phyloP scores from a whole-genome alignment of 176 grass and related monocot species.

The Chloris gayana region DNA sequence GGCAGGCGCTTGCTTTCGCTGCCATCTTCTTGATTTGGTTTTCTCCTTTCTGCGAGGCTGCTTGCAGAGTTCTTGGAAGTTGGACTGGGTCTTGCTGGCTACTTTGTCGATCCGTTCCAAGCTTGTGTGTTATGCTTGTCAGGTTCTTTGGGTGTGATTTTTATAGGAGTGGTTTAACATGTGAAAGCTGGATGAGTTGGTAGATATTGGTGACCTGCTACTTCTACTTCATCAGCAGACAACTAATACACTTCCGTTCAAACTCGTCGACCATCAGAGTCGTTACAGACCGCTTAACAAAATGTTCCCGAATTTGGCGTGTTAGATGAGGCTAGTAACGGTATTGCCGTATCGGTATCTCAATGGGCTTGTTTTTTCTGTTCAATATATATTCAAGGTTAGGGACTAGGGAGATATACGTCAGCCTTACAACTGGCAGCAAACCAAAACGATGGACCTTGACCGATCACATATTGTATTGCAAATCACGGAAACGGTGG shows the following conservation, averaged over 20 bases:
- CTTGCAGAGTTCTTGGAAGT: constrained; percentile 10
- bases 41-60: not conserved
- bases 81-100: not conserved
- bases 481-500: not conserved
- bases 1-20: not conserved
- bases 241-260: not conserved
- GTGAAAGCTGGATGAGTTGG: constrained; percentile 9
- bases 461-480: not conserved
- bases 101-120: not conserved
- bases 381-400: not conserved
- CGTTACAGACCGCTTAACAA: not conserved
- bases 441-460: not conserved
- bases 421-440: not conserved
- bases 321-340: constrained; percentile 3
- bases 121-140: not conserved
- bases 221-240: constrained; percentile 2
- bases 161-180: constrained; percentile 23
- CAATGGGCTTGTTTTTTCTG: not conserved
- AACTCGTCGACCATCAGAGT: constrained; percentile 4
- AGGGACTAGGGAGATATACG: constrained; percentile 3
- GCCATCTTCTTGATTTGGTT: constrained; percentile 1
- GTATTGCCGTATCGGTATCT: constrained; percentile 11
- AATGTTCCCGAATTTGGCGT: not conserved
- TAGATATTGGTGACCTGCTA: constrained; percentile 4
- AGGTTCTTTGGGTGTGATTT: not conserved